Base-by-base conservation (phyloP, 2,329 filamentous ascomycete species). In the Paraconiothyrium sp. region DNA sequence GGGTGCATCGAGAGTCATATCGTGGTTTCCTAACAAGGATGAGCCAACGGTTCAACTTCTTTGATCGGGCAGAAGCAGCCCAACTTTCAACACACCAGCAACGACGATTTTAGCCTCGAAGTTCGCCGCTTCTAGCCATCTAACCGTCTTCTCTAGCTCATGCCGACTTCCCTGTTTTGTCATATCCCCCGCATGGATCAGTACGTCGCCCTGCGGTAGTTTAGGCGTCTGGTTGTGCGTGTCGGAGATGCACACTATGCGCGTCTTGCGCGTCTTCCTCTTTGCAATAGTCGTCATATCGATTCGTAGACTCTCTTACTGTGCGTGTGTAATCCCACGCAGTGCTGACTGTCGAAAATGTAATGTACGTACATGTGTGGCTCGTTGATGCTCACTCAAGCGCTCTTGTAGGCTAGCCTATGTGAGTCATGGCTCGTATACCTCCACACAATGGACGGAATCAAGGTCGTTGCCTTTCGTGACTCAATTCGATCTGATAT, bases 151-250 rank as follows among this genome's bases (percentile, higher is more conserved):
- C 54, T 85, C 83, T 20, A 93, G 80, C 69, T 88, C 86, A 14
- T 74, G 61, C 52, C 79, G 77, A 55, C 80, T 89, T 16, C 91
- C 91, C 72, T 90, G 88, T 73, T 92, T 93, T 3, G 90, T 92
- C 67, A 94, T 77, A 73, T 94, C 91, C 7, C 91, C 91, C 1
- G 91, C 90, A 72, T 93, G 90, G 54, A 93, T 88, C 37, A 94
- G 82, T 9, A 94, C 86, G 73, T 94, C 90, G 44, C 91, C 91
- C 24, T 84, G 84, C 0, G 91, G 91, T 1, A 93, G 83, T 68
- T 87, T 89, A 14, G 85, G 84, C 4, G 80, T 80, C 58, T 84
- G 84, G 73, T 92, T 92, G 77, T 93, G 90, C 1, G 90, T 93
- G 78, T 94, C 91, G 4, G 91, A 91, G 59, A 93, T 84, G 78